Conservation (phyloP, 306 rosid genomes). For the Oemleria cerasiformis region DNA sequence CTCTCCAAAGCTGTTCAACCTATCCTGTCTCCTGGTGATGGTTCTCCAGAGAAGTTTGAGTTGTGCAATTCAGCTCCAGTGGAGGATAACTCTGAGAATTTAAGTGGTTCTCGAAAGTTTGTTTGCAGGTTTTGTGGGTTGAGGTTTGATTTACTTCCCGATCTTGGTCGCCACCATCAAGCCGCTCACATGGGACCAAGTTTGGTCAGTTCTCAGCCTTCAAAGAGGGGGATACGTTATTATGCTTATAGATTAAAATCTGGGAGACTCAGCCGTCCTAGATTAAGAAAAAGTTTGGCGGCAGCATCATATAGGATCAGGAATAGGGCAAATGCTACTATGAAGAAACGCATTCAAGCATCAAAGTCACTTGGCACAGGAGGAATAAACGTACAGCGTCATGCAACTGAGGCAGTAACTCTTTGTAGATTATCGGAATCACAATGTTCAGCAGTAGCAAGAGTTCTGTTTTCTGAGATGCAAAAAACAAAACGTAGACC, state of each 20-base stretch:
- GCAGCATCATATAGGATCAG: slow-evolving; percentile 79
- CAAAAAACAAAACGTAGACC: slow-evolving; percentile 82
- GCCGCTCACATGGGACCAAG: slow-evolving; percentile 97
- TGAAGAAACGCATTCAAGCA: slow-evolving; percentile 72
- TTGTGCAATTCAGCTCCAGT: slow-evolving; percentile 43
- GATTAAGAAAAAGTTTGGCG: slow-evolving; percentile 64
- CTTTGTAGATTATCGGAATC: slow-evolving; percentile 58
- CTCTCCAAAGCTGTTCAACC: slow-evolving; percentile 52
- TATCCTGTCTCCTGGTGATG: slow-evolving; percentile 47
- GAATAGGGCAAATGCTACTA: slow-evolving; percentile 68
- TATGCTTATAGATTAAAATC: slow-evolving; percentile 82
- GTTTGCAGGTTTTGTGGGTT: slow-evolving; percentile 93
- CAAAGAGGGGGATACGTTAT: slow-evolving; percentile 82
- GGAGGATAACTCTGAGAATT: slow-evolving; percentile 54
- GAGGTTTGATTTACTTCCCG: slow-evolving; percentile 95
- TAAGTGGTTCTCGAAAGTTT: slow-evolving; percentile 59
- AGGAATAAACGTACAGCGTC: slow-evolving; percentile 39
- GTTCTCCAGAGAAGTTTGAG: slow-evolving; percentile 52
- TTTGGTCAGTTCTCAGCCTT: slow-evolving; percentile 54
- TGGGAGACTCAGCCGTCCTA: slow-evolving; percentile 92
- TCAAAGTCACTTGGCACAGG: slow-evolving; percentile 54
- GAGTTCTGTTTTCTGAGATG: slow-evolving; percentile 80
- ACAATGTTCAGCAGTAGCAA: slow-evolving; percentile 77
- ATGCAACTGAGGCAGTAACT: slow-evolving; percentile 45
- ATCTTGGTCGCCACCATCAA: slow-evolving; percentile 98